Conservation (phyloP, 805 yeast genomes). For the Kregervanrija delftensis region DNA sequence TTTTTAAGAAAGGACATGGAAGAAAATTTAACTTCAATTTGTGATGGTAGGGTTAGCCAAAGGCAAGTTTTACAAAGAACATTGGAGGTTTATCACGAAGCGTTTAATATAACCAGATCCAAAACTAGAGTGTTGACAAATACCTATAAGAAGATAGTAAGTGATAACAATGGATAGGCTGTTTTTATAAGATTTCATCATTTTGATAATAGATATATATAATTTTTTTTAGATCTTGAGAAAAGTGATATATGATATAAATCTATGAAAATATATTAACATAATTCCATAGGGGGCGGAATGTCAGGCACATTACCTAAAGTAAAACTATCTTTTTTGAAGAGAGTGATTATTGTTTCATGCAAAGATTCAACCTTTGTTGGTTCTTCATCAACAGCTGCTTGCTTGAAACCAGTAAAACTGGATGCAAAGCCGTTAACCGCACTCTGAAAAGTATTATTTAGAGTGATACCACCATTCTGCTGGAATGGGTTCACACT, state of each 20-base stretch:
- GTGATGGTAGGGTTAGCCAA: constrained; percentile 52
- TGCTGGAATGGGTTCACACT: too few relatives aligned
- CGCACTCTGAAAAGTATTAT: too few relatives aligned
- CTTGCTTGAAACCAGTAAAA: constrained; percentile 11
- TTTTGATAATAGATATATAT: neutral
- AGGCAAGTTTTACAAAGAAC: constrained; percentile 50
- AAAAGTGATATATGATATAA: neutral
- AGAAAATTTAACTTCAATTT: constrained; percentile 53
- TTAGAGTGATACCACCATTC: too few relatives aligned
- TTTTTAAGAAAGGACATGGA: constrained; percentile 76
- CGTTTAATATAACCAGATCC: constrained; percentile 32
- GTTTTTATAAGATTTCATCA: neutral
- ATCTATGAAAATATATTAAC: constrained; percentile 14
- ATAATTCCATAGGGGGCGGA: constrained; percentile 56
- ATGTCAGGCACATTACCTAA: constrained; percentile 65
- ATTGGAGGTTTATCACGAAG: constrained; percentile 52
- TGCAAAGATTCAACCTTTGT: constrained; percentile 17
- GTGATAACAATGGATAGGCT: neutral
- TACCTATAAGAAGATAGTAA: too few relatives aligned
- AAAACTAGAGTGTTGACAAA: too few relatives aligned
- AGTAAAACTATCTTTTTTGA: constrained; percentile 40
- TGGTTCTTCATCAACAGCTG: constrained; percentile 18
- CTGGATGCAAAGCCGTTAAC: too few relatives aligned
- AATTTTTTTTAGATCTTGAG: neutral
- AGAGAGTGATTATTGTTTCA: constrained; percentile 38